phyloP scores from a whole-genome alignment of 1,284 basidiomycete genomes.

The Lentinula novae-zelandiae region DNA sequence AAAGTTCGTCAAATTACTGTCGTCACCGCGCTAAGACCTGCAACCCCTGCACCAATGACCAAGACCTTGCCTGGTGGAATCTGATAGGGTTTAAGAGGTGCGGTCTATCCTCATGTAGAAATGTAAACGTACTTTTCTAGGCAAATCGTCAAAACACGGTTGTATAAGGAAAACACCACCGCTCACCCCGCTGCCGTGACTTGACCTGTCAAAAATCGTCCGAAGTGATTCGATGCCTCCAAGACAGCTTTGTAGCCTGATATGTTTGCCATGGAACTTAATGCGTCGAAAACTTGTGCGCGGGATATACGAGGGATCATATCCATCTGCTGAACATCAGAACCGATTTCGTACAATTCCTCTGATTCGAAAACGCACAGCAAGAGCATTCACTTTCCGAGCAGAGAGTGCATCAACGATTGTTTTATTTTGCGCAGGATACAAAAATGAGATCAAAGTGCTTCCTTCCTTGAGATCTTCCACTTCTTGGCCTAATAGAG shows the following conservation, averaged over 20 bases:
- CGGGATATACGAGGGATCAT: constrained; percentile 85
- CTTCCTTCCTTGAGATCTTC: constrained; percentile 62
- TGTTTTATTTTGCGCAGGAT: constrained; percentile 75
- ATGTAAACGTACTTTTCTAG: constrained; percentile 17
- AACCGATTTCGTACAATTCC: neutral
- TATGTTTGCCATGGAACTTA: constrained; percentile 87
- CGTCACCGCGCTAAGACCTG: constrained; percentile 80
- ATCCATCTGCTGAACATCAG: constrained; percentile 59
- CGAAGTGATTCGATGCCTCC: constrained; percentile 84
- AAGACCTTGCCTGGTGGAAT: constrained; percentile 84
- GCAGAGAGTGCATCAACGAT: constrained; percentile 64
- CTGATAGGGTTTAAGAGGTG: constrained; percentile 31
- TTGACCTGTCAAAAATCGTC: constrained; percentile 83
- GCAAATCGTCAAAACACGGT: constrained; percentile 2
- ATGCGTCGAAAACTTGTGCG: constrained; percentile 81
- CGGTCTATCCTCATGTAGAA: no score
- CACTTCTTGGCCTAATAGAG: constrained; percentile 57
- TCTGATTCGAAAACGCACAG: neutral
- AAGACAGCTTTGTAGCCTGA: constrained; percentile 85
- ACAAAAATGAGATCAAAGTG: constrained; percentile 81
- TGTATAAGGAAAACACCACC: constrained; percentile 11
- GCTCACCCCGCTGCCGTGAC: constrained; percentile 81
- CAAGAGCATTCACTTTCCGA: constrained; percentile 19
- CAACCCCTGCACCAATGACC: constrained; percentile 84
- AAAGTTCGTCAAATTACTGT: constrained; percentile 44